Evolutionary conservation across 2,329 filamentous ascomycete species (phyloP).

Genomic region (Ophiostoma himal-ulmi): DNA sequence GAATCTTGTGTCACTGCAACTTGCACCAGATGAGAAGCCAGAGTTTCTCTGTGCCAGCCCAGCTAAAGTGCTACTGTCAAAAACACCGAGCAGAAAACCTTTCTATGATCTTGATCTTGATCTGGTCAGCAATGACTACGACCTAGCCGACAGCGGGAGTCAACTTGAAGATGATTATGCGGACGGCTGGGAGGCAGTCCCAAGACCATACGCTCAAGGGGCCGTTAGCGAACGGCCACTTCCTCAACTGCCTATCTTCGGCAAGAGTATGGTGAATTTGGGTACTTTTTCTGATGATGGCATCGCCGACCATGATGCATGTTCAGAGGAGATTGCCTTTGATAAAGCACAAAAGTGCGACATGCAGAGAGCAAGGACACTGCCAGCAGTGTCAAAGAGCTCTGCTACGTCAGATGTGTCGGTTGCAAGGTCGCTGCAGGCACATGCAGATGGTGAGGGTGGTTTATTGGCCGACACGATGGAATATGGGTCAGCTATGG

Average conservation of each 20-base stretch:
- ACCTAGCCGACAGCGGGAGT: background rate
- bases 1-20: constrained; percentile 43
- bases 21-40: constrained; percentile 36
- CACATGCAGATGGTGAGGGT: constrained; percentile 14
- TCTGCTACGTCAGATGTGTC: background rate
- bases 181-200: background rate
- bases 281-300: background rate
- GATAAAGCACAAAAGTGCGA: background rate
- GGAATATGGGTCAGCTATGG: constrained; percentile 18
- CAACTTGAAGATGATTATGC: background rate
- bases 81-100: background rate
- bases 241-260: background rate
- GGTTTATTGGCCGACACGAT: constrained; percentile 9
- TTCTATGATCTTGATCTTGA: background rate
- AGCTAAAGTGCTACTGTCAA: constrained; percentile 13
- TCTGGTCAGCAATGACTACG: background rate
- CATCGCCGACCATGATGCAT: background rate
- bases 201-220: background rate
- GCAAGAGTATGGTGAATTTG: background rate
- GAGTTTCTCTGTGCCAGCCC: background rate
- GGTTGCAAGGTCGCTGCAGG: background rate
- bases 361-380: background rate
- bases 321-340: background rate
- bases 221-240: background rate
- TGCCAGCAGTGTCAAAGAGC: background rate